Conservation (phyloP, 495 filamentous ascomycete genomes). For the Aspergillus coremiiformis region DNA sequence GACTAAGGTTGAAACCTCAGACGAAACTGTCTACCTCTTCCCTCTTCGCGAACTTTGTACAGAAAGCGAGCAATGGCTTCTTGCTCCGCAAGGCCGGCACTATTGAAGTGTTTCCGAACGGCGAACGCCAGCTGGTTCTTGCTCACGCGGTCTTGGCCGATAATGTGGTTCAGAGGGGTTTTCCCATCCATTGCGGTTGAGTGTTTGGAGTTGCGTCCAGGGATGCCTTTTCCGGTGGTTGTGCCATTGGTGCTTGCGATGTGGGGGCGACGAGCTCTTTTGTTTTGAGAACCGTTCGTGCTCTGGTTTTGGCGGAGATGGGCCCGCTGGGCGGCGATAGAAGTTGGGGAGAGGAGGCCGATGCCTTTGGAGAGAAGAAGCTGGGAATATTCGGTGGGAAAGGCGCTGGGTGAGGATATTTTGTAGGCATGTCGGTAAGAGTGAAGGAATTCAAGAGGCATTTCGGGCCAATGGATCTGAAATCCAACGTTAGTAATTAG, state of each 20-base stretch:
- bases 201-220: constrained; percentile 1
- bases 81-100: constrained; percentile 71
- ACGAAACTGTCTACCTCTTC: constrained; percentile 37
- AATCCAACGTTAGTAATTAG: constrained; percentile 4
- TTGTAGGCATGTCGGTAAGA: constrained; percentile 73
- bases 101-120: constrained; percentile 87
- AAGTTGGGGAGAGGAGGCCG: constrained; percentile 47
- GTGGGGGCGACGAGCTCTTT: constrained; percentile 8
- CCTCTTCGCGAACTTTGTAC: constrained; percentile 64
- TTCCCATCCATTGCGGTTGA: constrained; percentile 14
- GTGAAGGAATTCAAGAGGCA: constrained; percentile 65
- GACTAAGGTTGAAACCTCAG: constrained; percentile 39
- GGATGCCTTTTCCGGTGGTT: background rate
- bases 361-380: constrained; percentile 65
- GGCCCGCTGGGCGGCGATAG: constrained; percentile 37
- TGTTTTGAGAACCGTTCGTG: constrained; percentile 2
- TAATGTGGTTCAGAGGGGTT: constrained; percentile 25
- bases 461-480: constrained; percentile 70
- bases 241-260: constrained; percentile 9
- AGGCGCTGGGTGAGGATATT: constrained; percentile 61
- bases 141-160: constrained; percentile 52
- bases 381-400: constrained; percentile 62
- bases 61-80: constrained; percentile 83
- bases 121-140: constrained; percentile 74
- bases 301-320: constrained; percentile 15